Conservation (phyloP, 306 rosid genomes). For the Lablab purpureus region DNA sequence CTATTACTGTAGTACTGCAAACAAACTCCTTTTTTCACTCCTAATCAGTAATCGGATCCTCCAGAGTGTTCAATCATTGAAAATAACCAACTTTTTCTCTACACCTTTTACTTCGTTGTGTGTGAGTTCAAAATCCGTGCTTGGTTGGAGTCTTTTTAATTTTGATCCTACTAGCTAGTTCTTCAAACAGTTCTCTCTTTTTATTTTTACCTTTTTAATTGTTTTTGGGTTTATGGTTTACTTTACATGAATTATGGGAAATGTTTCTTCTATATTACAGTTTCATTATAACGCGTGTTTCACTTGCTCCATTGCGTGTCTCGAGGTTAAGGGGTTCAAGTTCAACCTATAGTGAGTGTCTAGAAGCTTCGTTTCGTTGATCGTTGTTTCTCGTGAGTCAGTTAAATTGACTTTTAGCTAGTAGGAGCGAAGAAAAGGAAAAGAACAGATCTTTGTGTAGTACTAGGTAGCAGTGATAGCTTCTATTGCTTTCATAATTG, state of each 20-base stretch:
- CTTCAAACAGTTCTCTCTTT: constrained; percentile 34
- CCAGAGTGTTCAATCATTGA: constrained; percentile 72
- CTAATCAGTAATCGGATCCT: constrained; percentile 43
- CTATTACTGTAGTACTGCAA: not conserved
- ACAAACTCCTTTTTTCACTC: constrained; percentile 17
- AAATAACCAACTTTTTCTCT: constrained; percentile 29
- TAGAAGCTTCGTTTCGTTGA: constrained; percentile 36
- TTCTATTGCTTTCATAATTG: not conserved
- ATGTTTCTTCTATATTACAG: constrained; percentile 40
- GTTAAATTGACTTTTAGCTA: not conserved
- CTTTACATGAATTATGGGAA: constrained; percentile 40
- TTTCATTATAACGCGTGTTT: constrained; percentile 49
- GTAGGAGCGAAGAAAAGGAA: not conserved
- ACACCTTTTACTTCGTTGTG: constrained; percentile 13
- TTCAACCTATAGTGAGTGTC: constrained; percentile 1
- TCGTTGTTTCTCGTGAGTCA: constrained; percentile 1
- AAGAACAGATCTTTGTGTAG: constrained; percentile 43
- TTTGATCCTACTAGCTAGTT: constrained; percentile 26
- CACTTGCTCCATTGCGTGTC: constrained; percentile 3
- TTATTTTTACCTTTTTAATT: not conserved
- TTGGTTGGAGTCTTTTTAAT: not conserved
- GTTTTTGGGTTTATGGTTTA: not conserved
- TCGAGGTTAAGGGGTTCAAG: not conserved
- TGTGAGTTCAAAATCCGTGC: constrained; percentile 45
- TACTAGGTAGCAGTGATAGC: constrained; percentile 32